Base-by-base conservation (phyloP, 2,329 filamentous ascomycete species). In the Aspergillus brunneoviolaceus region DNA sequence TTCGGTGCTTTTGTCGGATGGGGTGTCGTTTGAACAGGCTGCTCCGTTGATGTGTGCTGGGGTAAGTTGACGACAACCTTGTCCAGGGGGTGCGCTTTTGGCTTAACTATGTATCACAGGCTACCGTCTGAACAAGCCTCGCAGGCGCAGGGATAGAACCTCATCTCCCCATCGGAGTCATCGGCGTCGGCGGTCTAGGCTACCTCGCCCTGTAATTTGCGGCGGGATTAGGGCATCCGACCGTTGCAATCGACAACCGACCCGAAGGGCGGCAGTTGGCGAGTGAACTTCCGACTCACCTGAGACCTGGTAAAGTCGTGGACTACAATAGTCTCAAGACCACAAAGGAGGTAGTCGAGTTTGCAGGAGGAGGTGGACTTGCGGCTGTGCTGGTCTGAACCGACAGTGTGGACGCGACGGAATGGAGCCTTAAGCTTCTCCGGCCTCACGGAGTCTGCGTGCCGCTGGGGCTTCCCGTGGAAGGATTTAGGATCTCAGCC, bases 11-110 rank as follows among this genome's bases (percentile, higher is more conserved):
- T 39, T 62, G 14, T 58, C 62, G 23, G 60, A 59, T 2, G 55
- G 47, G 16, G 12, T 64, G 14, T 52, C 52, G 33, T 64, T 64
- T 52, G 58, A 56, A n/a, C 62, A 64, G 21, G 60, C 52, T 2
- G 62, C 62, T 12, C 62, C 62, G 45, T 33, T 64, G 42, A 51
- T 62, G 45, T 64, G 62, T 52, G 62, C 60, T 3, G 62, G 62
- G n/a, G 62, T 62, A 55, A 16, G 57, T 39, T 3, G 27, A 29
- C 27, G 5, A 29, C 7, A 29, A 6, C 27, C 0, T 29, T 2
- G 27, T 29, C 7, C 27, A 9, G 2, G 27, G 27, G 7, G 7
- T 29, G 0, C 1, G 7, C 9, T 29, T 29, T 6, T 7, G 7
- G 27, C 7, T 7, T 29, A 9, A 29, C 27, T 9, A 29, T 10